Evolutionary conservation across 2,329 filamentous ascomycete genomes (phyloP).

Genomic region (Curvularia hawaiiensis): DNA sequence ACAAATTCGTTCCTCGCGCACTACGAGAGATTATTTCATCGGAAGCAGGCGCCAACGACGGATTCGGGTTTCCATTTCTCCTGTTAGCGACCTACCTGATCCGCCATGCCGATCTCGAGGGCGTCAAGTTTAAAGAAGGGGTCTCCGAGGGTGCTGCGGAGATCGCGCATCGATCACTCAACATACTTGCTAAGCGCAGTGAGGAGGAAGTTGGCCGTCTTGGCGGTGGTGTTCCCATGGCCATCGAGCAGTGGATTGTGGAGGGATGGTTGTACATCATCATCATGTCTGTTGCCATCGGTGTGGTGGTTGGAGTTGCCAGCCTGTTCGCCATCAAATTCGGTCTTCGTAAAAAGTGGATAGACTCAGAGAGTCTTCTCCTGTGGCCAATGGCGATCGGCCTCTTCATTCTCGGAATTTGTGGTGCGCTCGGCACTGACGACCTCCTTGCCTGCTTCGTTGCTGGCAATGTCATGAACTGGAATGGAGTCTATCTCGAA

Average conservation of each 20-base stretch:
- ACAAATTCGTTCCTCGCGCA: conserved; percentile 63
- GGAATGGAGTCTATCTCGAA: conserved; percentile 64
- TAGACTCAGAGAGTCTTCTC: conserved; percentile 58
- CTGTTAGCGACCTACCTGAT: conserved; percentile 62
- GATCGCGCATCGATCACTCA: conserved; percentile 5
- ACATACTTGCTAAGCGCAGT: conserved; percentile 16
- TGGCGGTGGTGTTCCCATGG: conserved; percentile 58
- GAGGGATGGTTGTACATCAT: conserved; percentile 67
- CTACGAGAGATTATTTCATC: conserved; percentile 67
- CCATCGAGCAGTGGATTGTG: conserved; percentile 62
- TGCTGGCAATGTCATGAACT: conserved; percentile 65
- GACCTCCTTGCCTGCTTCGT: conserved; percentile 66
- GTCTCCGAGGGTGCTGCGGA: conserved; percentile 3
- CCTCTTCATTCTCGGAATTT: conserved; percentile 63
- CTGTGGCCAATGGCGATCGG: conserved; percentile 56
- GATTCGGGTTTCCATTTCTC: conserved; percentile 66
- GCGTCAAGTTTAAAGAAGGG: conserved; percentile 33
- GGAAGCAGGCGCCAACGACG: conserved; percentile 67
- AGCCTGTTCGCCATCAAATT: conserved; percentile 55
- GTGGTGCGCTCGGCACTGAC: conserved; percentile 61
- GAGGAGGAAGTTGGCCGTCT: conserved; percentile 57
- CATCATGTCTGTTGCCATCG: conserved; percentile 59
- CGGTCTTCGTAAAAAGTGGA: conserved; percentile 50
- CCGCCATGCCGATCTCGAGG: conserved; percentile 54
- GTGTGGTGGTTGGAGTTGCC: conserved; percentile 56